Conservation (phyloP, 2,329 filamentous ascomycete species). For the Stagonosporopsis tanaceti region DNA sequence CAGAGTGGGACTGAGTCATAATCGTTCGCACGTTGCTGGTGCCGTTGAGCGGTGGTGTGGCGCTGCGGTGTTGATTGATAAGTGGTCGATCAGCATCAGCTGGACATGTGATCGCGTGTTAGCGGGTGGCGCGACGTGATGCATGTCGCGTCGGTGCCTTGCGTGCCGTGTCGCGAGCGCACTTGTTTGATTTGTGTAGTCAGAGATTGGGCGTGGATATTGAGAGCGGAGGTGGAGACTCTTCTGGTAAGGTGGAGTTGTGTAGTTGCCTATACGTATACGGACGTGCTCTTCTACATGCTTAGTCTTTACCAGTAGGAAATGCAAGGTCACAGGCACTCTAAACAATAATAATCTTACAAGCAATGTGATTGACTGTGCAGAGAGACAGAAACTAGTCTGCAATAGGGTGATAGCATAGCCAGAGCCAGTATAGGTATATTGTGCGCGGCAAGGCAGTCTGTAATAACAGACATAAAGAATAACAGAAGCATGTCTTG, state of each 20-base stretch:
- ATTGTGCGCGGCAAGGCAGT: too few species aligned
- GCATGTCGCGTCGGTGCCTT: conserved; percentile 13
- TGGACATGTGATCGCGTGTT: conserved; percentile 33
- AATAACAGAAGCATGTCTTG: too few species aligned
- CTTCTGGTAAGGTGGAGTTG: conserved; percentile 1
- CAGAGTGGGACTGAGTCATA: conserved; percentile 12
- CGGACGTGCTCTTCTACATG: neutral
- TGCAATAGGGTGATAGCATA: neutral
- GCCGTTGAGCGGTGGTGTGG: neutral
- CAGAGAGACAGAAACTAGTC: neutral
- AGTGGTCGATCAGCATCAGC: neutral
- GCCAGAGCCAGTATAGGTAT: too few species aligned
- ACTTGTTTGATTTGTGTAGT: neutral
- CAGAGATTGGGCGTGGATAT: neutral
- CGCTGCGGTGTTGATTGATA: conserved; percentile 18
- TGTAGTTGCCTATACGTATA: conserved; percentile 3
- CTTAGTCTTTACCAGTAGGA: neutral
- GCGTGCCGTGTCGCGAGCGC: conserved; percentile 2
- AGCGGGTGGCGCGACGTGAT: conserved; percentile 19
- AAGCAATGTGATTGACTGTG: neutral
- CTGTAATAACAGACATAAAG: too few species aligned
- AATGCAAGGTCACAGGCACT: neutral
- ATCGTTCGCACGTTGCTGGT: conserved; percentile 2
- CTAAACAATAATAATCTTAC: neutral
- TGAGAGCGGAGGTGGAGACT: neutral